Percentiles rank a stretch among this genome's conserved stretches.
Evolutionary conservation across 1,139 yeast genomes (phyloP).

Genomic region (Diutina neorugosa): DNA sequence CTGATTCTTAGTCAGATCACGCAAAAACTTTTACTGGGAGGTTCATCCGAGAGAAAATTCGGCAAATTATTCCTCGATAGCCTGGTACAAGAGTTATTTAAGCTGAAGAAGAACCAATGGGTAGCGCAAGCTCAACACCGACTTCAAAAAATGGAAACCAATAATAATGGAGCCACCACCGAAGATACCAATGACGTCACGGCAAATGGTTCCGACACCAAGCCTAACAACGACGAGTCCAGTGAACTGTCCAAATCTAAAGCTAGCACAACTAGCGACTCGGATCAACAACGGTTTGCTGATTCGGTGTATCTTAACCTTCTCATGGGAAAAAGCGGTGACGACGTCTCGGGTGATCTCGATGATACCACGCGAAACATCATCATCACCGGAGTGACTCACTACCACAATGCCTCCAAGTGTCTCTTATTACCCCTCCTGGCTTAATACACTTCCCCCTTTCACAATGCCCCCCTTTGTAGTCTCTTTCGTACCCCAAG

Average conservation of each 20-base stretch:
- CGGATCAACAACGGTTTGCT: not conserved
- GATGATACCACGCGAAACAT: not conserved
- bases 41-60: not conserved
- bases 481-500: not conserved
- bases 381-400: not conserved
- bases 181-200: too few relatives aligned
- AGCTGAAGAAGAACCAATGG: slow-evolving; percentile 1
- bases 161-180: not conserved
- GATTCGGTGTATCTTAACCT: not conserved
- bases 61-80: not conserved
- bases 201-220: not conserved
- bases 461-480: too few relatives aligned
- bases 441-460: not conserved
- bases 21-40: not conserved
- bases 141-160: not conserved
- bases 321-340: not conserved
- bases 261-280: too few relatives aligned
- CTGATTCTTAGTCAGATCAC: not conserved
- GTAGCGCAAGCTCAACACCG: not conserved
- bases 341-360: not conserved
- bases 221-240: too few relatives aligned
- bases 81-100: not conserved
- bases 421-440: not conserved
- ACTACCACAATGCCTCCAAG: not conserved
- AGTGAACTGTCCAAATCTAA: too few relatives aligned